These are phyloP conservation scores for Lepidopterella palustris DNA, from an alignment of 495 filamentous ascomycete genomes.

Conservation along the genomic window DNA sequence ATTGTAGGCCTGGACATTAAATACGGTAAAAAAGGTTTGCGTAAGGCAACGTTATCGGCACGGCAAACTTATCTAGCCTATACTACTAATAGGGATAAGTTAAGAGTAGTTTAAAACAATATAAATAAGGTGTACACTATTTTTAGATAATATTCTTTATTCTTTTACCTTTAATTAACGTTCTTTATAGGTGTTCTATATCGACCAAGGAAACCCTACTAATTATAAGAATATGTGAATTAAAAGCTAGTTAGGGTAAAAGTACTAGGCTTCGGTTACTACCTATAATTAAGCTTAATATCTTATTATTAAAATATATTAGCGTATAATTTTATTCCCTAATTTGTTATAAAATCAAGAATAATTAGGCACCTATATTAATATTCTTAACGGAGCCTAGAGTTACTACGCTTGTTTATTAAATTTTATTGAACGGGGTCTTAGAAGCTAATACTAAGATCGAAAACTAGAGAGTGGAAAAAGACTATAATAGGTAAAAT, in stretches of 20 bases:
- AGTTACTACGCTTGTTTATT: neutral
- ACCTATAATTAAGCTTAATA: neutral
- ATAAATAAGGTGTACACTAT: too few relatives aligned
- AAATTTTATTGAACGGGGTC: neutral
- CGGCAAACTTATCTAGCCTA: too few relatives aligned
- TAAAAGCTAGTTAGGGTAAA: neutral
- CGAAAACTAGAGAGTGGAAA: neutral
- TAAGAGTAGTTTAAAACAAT: too few relatives aligned
- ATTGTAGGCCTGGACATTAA: too few relatives aligned
- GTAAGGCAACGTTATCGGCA: too few relatives aligned
- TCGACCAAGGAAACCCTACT: too few relatives aligned
- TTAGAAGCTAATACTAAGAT: neutral
- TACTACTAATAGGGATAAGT: too few relatives aligned
- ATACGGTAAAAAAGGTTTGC: too few relatives aligned
- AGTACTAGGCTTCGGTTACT: neutral
- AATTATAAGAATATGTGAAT: neutral
- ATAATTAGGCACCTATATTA: too few relatives aligned
- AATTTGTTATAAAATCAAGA: neutral
- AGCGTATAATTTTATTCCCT: neutral
- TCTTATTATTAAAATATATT: neutral
- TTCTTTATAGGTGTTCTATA: too few relatives aligned
- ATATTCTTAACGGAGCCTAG: neutral
- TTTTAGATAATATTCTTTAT: too few relatives aligned
- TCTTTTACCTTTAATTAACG: too few relatives aligned
- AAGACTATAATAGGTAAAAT: neutral